These are phyloP conservation scores for Hyaloscypha variabilis DNA, from an alignment of 495 filamentous ascomycete species.

Conservation along the genomic window DNA sequence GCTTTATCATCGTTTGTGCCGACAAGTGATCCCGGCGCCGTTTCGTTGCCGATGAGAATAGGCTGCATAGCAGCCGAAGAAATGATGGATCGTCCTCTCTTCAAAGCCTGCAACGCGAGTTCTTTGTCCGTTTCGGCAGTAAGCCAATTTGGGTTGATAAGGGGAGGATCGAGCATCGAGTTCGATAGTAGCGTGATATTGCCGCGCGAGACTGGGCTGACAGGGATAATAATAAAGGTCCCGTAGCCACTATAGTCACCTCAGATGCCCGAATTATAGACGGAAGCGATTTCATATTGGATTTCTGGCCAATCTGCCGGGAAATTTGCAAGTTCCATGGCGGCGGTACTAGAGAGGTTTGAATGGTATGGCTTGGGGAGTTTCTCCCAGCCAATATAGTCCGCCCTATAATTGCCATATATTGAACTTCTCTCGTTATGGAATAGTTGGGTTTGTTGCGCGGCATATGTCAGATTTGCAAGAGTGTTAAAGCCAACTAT, in stretches of 20 bases:
- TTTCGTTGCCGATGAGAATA: slow-evolving; percentile 42
- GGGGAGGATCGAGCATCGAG: slow-evolving; percentile 45
- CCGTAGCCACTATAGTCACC: slow-evolving; percentile 44
- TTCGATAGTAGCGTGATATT: slow-evolving; percentile 53
- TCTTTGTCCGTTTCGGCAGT: slow-evolving; percentile 54
- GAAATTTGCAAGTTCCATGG: slow-evolving; percentile 30
- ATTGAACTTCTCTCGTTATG: no score
- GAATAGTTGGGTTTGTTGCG: no score
- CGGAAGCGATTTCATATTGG: no score
- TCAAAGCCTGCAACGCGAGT: slow-evolving; percentile 55
- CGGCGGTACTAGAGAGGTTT: no score
- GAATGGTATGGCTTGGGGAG: no score
- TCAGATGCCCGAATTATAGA: slow-evolving; percentile 39
- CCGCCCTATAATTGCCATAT: no score
- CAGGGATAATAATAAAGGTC: no score
- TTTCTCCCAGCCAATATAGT: no score
- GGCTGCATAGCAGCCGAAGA: slow-evolving; percentile 39
- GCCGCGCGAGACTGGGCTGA: slow-evolving; percentile 50
- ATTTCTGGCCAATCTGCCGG: slow-evolving; percentile 60
- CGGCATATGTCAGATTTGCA: no score
- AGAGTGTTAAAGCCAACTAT: no score
- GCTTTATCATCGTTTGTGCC: slow-evolving; percentile 46
- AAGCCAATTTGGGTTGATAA: slow-evolving; percentile 60
- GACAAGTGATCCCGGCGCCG: slow-evolving; percentile 49
- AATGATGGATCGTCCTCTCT: slow-evolving; percentile 37